Evolutionary conservation across 192 early-diverging fungal genomes (phyloP), one percentile per base, ranked within the genome.

Genomic region (Podila epigama): DNA sequence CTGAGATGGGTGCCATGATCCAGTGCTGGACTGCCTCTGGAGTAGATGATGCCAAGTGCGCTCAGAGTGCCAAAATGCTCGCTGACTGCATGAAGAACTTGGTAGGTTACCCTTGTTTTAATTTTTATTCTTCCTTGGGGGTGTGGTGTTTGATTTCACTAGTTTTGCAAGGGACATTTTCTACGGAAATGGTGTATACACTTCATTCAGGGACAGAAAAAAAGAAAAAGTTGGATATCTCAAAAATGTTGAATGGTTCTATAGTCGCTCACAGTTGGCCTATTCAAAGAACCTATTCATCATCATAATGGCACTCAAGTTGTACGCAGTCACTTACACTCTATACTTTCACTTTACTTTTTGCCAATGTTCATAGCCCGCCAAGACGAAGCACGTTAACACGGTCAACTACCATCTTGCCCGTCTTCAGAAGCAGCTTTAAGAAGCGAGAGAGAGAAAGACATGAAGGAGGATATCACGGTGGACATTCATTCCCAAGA

Each of bases 351-450:
- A 25, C 36, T 51, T 8, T 22, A 27, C 25, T 11, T 25, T 63
- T 0, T 15, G 15, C 29, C 44, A 3, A n/a, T 32, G 1, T 60
- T 58, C n/a, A 59, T 61, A 86, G 85, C 81, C 77, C 37, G 58
- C 69, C 18, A 84, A 81, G 58, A 33, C 66, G 41, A 81, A 86
- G 51, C 56, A 73, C 32, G 79, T 75, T 42, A 86, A 84, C 69
- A 86, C 85, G 57, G 79, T 84, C 70, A 86, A 86, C 60, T 86
- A 86, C 36, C 85, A 86, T 65, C 64, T 86, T 60, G 85, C 85
- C 40, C 85, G 85, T 53, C 81, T 86, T 25, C 81, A 83, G 61
- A 86, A 84, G 61, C 85, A 86, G 58, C 70, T 84, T 33, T 86
- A 84, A 48, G 13, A 39, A 48, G 42, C n/a, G 3, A 7, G 44